Evolutionary conservation across 441 rosid genomes (phyloP), one percentile per base, ranked within the genome.

Genomic region (Adansonia grandidieri): DNA sequence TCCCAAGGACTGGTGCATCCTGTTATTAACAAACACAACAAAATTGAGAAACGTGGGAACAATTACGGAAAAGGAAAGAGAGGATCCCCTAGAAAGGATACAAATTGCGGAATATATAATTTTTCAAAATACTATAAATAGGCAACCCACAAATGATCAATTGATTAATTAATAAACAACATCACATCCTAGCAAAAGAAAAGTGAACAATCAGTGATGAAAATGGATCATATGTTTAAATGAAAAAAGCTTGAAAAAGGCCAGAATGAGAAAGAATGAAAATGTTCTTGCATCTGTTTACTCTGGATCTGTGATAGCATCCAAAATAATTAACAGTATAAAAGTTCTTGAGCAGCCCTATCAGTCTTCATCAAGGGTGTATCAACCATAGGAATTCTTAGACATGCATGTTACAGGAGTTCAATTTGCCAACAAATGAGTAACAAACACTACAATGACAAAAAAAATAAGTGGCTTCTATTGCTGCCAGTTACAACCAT

Each of bases 1-100:
- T 92, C 82, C 99, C 98, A 60, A 97, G 87, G 60, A 95, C 72
- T 42, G 98, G 99, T 28, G 93, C 92, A 53, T 91, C 98, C 99
- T 97, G 95, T 85, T 75, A 86, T 32, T 37, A 72, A 37, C 28
- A 32, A 71, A 54, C 50, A 72, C 64, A 84, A 78, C 70, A 82
- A 68, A 74, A 51, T 11, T 82, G 56, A 71, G 66, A 75, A 69
- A 63, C 11, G 62, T 19, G 2, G 19, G 60, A 83, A 73, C 6
- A 6, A 73, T 54, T 28, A 72, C 20, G 13, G 51, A 19, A 3
- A 22, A 54, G 66, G 54, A 28, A 28, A 8, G 61, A 71, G 45
- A 71, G 14, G 6, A 51, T 24, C 44, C 42, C 14, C 44, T 17
- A 50, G 15, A 48, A 22, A 47, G 44, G 42, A 70, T 13, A 10